These are phyloP conservation scores for Calonectria multiphialidica DNA, from an alignment of 2,329 filamentous ascomycete species.

Conservation along the genomic window DNA sequence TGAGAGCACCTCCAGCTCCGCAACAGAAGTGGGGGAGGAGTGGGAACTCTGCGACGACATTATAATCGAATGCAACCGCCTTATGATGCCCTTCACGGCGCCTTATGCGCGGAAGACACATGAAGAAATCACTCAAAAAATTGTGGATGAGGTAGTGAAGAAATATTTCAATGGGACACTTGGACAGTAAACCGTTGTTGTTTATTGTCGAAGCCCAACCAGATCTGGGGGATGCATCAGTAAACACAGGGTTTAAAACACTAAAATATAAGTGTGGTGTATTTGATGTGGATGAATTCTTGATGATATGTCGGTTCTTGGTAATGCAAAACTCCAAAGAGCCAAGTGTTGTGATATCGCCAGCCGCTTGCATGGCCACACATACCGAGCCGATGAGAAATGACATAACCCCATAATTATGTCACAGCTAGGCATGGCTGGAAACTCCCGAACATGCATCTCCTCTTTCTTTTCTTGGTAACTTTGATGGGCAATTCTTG, in stretches of 20 bases:
- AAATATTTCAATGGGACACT: slow-evolving; percentile 2
- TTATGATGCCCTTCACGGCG: slow-evolving; percentile 47
- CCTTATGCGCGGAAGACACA: slow-evolving; percentile 42
- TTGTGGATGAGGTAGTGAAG: slow-evolving; percentile 42
- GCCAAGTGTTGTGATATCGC: too few species aligned
- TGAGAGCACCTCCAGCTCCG: slow-evolving; percentile 26
- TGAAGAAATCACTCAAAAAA: slow-evolving; percentile 40
- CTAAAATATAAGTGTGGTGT: background rate
- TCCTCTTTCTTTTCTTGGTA: background rate
- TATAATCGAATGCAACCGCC: slow-evolving; percentile 43
- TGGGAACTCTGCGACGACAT: slow-evolving; percentile 45
- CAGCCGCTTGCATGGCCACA: background rate
- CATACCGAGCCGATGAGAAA: background rate
- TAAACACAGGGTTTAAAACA: background rate
- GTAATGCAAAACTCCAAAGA: background rate
- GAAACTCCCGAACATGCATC: background rate
- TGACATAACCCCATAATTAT: background rate
- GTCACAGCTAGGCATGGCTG: background rate
- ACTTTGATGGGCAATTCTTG: too few species aligned
- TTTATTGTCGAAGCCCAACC: background rate
- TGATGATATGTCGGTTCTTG: background rate
- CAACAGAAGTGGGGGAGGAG: slow-evolving; percentile 29
- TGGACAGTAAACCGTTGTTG: background rate
- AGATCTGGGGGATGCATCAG: too few species aligned
- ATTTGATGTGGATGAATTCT: background rate